Base-by-base conservation (phyloP, 176 grass and related monocot genomes). In the Olyra latifolia region DNA sequence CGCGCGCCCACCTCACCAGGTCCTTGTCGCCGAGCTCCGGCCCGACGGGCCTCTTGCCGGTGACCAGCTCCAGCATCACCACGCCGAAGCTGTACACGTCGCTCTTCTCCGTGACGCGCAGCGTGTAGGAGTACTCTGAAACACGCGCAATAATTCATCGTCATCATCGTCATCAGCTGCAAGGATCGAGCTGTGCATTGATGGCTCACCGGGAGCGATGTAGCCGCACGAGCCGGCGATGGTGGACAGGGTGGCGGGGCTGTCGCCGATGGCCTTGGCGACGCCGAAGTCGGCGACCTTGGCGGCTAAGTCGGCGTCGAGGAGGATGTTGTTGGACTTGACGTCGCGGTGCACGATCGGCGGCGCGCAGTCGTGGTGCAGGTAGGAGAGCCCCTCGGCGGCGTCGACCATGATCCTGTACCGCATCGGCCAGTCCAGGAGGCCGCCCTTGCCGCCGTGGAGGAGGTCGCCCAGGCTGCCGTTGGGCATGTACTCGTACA, bases 1-100 rank as follows among this genome's bases (percentile, higher is more conserved):
- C 42, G 72, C 76, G 68, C 38, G 89, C 94, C 91, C 94, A 97
- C 73, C 88, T 76, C 52, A 85, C 88, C 38, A 97, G 85, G 67
- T 97, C 91, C 84, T 85, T 91, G 46, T 85, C 90, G 40, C 85
- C 91, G 55, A 93, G 64, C 76, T 97, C 94, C n/a, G 72, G 40
- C 27, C 75, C 81, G 1, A 89, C 57, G 2, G 91, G 83, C 59
- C 15, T 75, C 58, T 79, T 93, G 43, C 93, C 88, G 11, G 90
- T 97, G 32, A 98, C 72, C 6, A 98, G 84, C 84, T 98, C 92
- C 47, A 98, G 86, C 11, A 96, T 79, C 80, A 96, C 97, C 7
- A 99, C 86, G 38, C 97, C 97, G 62, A 96, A 99, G 82, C 97
- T 99, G 74, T 99, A 99, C 49, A 99, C 93, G 68, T 99, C 97